Conservation (phyloP, 495 filamentous ascomycete genomes). For the Lophiostoma macrostomum region DNA sequence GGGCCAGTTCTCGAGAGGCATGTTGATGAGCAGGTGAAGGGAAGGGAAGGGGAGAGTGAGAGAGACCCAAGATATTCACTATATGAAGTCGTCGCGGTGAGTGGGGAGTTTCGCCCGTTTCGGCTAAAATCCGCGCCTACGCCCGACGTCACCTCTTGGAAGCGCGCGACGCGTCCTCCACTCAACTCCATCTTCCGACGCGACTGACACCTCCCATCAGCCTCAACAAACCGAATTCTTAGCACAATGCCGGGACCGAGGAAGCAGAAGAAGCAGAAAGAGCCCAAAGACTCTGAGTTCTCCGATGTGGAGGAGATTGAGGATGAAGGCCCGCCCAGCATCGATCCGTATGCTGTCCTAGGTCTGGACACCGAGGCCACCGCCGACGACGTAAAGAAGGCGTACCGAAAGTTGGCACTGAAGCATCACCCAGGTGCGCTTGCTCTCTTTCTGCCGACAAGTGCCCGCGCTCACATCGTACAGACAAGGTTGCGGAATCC, state of each 20-base stretch:
- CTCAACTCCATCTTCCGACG: not conserved
- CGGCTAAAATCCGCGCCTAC: constrained; percentile 16
- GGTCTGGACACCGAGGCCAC: constrained; percentile 37
- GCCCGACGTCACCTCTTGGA: constrained; percentile 8
- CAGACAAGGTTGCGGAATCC: constrained; percentile 70
- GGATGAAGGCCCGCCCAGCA: constrained; percentile 37
- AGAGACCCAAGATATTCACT: no score
- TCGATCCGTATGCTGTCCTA: constrained; percentile 46
- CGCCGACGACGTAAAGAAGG: constrained; percentile 42
- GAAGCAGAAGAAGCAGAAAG: not conserved
- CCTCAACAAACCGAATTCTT: not conserved
- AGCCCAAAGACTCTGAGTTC: constrained; percentile 4
- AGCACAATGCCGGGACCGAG: constrained; percentile 7
- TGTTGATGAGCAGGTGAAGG: not conserved
- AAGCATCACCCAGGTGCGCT: constrained; percentile 43
- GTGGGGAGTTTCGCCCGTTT: constrained; percentile 9
- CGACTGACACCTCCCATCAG: not conserved
- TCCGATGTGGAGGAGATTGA: constrained; percentile 18
- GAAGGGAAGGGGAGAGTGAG: not conserved
- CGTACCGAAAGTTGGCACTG: constrained; percentile 45
- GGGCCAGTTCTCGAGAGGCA: not conserved
- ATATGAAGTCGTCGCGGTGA: constrained; percentile 9
- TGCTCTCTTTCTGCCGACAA: not conserved
- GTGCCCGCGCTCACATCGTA: not conserved
- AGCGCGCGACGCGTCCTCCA: constrained; percentile 24